Evolutionary conservation across 257 asterid species (phyloP), one percentile per base, ranked within the genome.

Genomic region (Jacaranda mimosifolia): DNA sequence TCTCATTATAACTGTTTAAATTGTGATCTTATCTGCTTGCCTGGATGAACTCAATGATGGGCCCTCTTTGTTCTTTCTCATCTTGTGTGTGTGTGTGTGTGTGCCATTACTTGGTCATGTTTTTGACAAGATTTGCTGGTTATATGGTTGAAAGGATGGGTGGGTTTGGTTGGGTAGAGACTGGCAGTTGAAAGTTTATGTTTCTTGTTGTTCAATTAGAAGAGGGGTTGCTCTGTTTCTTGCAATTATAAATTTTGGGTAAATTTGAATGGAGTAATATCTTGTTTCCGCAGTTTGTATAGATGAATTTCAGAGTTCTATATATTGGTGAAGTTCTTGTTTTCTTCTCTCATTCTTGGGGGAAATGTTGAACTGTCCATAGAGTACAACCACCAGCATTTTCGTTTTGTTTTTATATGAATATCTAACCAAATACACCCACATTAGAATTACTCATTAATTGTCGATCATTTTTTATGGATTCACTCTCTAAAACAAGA

Each of bases 51-150:
- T n/a, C n/a, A n/a, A n/a, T 9, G 13, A 4, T 57, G 42, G 76
- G 69, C n/a, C 75, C 70, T 68, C 17, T 57, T 13, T 68, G 26
- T 68, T 17, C 26, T 9, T 68, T 45, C 45, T 68, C 45, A 18
- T 48, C 45, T 65, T 18, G 40, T 65, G n/a, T 15, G 7, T 39
- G 32, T 5, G 45, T 43, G 40, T 65, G n/a, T 15, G 7, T 39
- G 32, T 5, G 45, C 9, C 7, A 10, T 15, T 32, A 0, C 32
- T 70, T 70, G 32, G 32, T 2, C 51, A 51, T 35, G 38, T 36
- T 70, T 70, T 15, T 70, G 18, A 36, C 38, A 51, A n/a, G 7
- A 53, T 70, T 36, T 38, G 52, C 52, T 70, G 51, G 53, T 70
- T n/a, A n/a, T n/a, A n/a, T n/a, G n/a, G n/a, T n/a, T n/a, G n/a